Percentiles rank a stretch among this genome's conserved stretches.
Conservation (phyloP, 306 rosid species). For the Glycine soja region DNA sequence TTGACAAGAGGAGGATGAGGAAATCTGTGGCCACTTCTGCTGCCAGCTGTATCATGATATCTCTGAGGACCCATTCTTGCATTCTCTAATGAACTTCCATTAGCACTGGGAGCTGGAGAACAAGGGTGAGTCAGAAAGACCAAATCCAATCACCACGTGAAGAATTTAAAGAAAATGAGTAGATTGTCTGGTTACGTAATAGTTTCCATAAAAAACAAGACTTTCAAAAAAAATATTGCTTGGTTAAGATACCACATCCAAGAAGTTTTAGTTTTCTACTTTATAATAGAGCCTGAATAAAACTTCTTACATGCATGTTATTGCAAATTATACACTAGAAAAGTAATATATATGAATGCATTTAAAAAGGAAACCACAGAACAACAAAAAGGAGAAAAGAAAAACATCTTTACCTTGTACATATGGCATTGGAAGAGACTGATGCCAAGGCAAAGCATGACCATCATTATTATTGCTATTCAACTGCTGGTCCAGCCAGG, state of each 20-base stretch:
- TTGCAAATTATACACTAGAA: background rate
- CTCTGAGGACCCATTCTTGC: constrained; percentile 57
- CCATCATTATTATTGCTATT: constrained; percentile 53
- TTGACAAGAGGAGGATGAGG: constrained; percentile 55
- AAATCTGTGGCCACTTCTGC: constrained; percentile 52
- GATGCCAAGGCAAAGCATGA: constrained; percentile 65
- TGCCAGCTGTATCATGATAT: constrained; percentile 64
- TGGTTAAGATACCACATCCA: background rate
- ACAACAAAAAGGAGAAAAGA: background rate
- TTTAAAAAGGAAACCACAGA: constrained; percentile 24
- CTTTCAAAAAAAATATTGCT: background rate
- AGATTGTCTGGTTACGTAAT: background rate
- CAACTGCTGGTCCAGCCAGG: constrained; percentile 70
- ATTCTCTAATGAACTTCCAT: constrained; percentile 56
- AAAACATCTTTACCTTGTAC: constrained; percentile 50
- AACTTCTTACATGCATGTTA: background rate
- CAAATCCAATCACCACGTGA: background rate
- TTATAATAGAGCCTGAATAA: background rate
- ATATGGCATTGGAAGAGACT: constrained; percentile 57
- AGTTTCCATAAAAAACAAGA: background rate
- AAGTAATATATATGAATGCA: background rate
- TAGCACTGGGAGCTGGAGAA: constrained; percentile 51
- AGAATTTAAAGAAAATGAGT: constrained; percentile 11
- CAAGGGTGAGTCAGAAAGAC: constrained; percentile 22
- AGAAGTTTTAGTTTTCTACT: background rate